Conservation (phyloP, 2,329 filamentous ascomycete species). For the Cadophora luteo-olivacea region DNA sequence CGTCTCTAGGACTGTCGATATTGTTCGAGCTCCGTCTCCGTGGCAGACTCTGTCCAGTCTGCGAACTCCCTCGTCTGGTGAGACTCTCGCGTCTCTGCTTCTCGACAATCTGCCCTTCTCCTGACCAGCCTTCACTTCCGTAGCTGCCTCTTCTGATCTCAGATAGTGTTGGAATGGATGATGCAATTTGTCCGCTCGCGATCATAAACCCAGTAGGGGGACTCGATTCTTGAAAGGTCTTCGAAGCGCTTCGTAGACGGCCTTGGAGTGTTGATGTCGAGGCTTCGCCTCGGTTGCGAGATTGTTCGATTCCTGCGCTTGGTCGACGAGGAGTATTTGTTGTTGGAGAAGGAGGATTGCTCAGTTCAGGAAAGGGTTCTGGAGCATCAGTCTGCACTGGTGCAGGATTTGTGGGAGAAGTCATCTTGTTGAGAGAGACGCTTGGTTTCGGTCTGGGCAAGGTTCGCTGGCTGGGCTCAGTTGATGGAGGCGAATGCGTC, state of each 20-base stretch:
- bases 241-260: constrained; percentile 42
- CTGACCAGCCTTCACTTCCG: constrained; percentile 42
- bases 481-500: constrained; percentile 13
- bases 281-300: constrained; percentile 19
- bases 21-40: constrained; percentile 29
- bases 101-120: constrained; percentile 42
- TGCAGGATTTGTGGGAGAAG: constrained; percentile 20
- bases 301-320: constrained; percentile 25
- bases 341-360: constrained; percentile 28
- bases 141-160: constrained; percentile 44
- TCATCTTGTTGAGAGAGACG: constrained; percentile 8
- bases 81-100: constrained; percentile 39
- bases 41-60: constrained; percentile 25
- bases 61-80: constrained; percentile 32
- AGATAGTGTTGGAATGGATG: constrained; percentile 39
- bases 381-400: constrained; percentile 26
- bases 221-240: constrained; percentile 53
- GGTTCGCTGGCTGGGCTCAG: constrained; percentile 7
- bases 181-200: constrained; percentile 53
- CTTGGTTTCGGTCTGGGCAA: constrained; percentile 9
- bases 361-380: constrained; percentile 32
- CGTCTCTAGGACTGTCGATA: constrained; percentile 24
- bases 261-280: constrained; percentile 35
- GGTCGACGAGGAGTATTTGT: constrained; percentile 21
- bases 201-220: constrained; percentile 56